A percentile compares a stretch with the other conserved stretches of the same genome.
phyloP scores from a whole-genome alignment of 768 basidiomycete species.

The Lactarius deliciosus region DNA sequence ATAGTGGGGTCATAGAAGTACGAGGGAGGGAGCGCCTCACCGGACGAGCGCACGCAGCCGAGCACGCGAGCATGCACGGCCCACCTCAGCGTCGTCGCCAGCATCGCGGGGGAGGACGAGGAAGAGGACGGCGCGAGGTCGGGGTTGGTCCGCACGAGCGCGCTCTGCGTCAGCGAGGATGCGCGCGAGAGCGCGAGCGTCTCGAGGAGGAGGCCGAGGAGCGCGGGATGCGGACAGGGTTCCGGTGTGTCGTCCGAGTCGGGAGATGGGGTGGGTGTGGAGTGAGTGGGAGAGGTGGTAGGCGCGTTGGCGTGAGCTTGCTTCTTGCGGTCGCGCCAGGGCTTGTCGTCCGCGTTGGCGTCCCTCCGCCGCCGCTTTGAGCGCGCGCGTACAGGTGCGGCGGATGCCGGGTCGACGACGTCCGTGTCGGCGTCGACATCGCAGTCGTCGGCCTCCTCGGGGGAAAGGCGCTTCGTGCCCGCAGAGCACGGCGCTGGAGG shows the following conservation, averaged over 20 bases:
- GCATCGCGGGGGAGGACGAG: background rate
- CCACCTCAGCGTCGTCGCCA: constrained; percentile 23
- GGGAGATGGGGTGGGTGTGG: background rate
- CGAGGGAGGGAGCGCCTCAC: constrained; percentile 23
- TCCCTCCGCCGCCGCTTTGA: constrained; percentile 21
- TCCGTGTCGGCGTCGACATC: background rate
- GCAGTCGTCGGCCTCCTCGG: background rate
- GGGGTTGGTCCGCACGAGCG: constrained; percentile 18
- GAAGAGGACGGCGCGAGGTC: background rate
- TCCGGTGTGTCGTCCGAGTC: background rate
- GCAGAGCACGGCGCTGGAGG: background rate
- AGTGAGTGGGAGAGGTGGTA: background rate
- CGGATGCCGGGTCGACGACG: background rate
- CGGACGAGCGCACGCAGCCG: constrained; percentile 20
- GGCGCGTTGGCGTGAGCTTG: background rate
- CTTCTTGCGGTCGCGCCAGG: constrained; percentile 19
- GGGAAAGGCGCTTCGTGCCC: constrained; percentile 1
- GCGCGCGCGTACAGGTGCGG: background rate
- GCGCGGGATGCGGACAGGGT: constrained; percentile 21
- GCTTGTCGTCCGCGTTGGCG: constrained; percentile 10
- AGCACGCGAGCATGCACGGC: constrained; percentile 23
- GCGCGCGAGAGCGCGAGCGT: constrained; percentile 29
- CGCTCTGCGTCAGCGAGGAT: constrained; percentile 17
- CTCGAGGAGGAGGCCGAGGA: constrained; percentile 27
- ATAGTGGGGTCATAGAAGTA: constrained; percentile 25